Base-by-base conservation (phyloP, 1,139 yeast species). In the Blastobotrys aristatus region DNA sequence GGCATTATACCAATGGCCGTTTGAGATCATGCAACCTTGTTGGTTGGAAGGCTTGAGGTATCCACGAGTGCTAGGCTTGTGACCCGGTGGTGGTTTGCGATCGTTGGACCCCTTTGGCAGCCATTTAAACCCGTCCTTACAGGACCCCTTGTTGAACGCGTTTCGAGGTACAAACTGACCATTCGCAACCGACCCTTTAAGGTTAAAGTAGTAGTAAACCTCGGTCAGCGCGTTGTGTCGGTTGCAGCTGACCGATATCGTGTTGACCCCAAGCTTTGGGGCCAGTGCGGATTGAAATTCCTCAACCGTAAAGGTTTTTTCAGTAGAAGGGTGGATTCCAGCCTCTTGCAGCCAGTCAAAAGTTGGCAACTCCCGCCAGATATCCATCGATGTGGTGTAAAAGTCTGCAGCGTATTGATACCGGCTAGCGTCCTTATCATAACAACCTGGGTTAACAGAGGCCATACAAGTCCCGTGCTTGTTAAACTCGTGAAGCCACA, bases 401-500 rank as follows among this genome's bases (percentile, higher is more conserved):
- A 82, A 92, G 65, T 90, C 96, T 52, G 84, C 83, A 11, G 87
- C 88, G 56, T 88, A 80, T 60, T 77, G 75, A 58, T 78, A 66
- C 49, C 73, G 62, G 29, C 66, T 64, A 44, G 70, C 64, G 33
- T 64, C 66, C 22, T 50, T 46, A 11, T 57, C 50, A 63, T 87
- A 88, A 62, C 97, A 92, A 1, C 64, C 56, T 2, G 95, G 88
- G 47, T 76, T 76, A 44, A 90, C 71, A 0, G 97, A 89, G 33
- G 81, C 77, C 70, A 90, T 80, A 66, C 97, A 92, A 0, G 97
- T 89, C 3, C 92, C 97, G 62, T 92, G 98, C 66, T 92, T 92
- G 70, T 90, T 90, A 73, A 79, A 92, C 67, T 92, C 98, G 65
- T 92, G 97, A 26, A 79, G 74, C 97, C 98, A 92, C 48, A 92